Conservation (phyloP, 768 basidiomycete species). For the Suillus discolor region DNA sequence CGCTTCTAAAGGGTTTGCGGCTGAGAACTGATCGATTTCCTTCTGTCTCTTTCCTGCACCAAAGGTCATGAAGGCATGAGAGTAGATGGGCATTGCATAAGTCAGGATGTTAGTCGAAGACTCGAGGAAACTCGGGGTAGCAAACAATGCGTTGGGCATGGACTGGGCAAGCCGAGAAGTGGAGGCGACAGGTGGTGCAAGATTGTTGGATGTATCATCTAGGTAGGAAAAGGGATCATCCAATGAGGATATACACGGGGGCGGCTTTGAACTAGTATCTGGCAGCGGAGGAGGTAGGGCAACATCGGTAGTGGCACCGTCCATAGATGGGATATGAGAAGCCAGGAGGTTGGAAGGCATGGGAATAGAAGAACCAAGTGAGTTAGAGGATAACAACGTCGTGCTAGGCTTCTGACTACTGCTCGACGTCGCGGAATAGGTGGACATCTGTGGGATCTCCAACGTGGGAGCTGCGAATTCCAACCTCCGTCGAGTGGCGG, state of each 20-base stretch:
- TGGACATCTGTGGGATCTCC: conserved; percentile 4
- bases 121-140: conserved; percentile 33
- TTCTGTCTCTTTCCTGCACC: conserved; percentile 87
- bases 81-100: conserved; percentile 60
- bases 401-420: neutral
- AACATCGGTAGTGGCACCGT: neutral
- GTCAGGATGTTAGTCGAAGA: conserved; percentile 44
- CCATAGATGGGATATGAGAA: neutral
- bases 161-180: conserved; percentile 24
- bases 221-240: conserved; percentile 68
- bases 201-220: conserved; percentile 37
- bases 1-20: conserved; percentile 65
- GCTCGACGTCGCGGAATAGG: neutral
- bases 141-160: conserved; percentile 36
- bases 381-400: neutral
- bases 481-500: conserved; percentile 22
- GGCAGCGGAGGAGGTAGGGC: conserved; percentile 9
- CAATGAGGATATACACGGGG: conserved; percentile 17
- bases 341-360: neutral
- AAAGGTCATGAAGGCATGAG: conserved; percentile 82
- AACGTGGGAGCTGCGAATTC: conserved; percentile 1
- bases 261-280: neutral
- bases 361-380: conserved; percentile 1
- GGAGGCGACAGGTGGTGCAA: conserved; percentile 24
- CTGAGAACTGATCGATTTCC: conserved; percentile 77